A percentile compares a stretch with the other conserved stretches of the same genome.
Evolutionary conservation across 192 early-diverging fungal genomes (phyloP).

Genomic region (Gaertneriomyces sp.): DNA sequence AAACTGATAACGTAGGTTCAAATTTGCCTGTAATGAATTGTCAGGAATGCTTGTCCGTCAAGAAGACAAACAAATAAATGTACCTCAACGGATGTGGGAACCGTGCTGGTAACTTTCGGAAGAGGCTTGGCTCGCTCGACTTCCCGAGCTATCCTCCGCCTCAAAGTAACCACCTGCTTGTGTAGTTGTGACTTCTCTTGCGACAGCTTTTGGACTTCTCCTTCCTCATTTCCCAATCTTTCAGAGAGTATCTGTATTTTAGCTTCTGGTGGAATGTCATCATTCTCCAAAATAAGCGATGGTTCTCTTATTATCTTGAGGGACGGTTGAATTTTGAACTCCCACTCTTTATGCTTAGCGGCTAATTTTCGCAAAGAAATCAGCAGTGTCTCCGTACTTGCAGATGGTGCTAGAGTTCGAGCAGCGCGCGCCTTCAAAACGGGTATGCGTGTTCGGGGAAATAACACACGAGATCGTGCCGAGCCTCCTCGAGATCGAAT

Average conservation of each 20-base stretch:
- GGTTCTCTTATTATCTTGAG: neutral
- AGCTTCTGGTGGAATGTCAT: slow-evolving; percentile 1
- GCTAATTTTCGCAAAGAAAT: no score
- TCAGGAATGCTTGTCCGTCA: neutral
- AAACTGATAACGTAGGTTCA: slow-evolving; percentile 30
- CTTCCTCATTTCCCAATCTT: slow-evolving; percentile 8
- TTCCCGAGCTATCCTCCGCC: slow-evolving; percentile 12
- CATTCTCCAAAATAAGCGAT: no score
- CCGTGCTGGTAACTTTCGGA: slow-evolving; percentile 19
- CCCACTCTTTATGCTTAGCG: neutral
- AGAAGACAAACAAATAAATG: neutral
- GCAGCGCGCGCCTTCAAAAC: no score
- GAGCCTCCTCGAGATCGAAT: no score
- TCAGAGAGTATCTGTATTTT: neutral
- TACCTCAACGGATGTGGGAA: slow-evolving; percentile 26
- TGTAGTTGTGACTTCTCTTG: slow-evolving; percentile 1
- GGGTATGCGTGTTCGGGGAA: no score
- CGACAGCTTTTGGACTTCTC: neutral
- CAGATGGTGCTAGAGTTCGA: no score
- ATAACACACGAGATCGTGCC: no score
- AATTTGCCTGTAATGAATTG: slow-evolving; percentile 15
- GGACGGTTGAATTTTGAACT: slow-evolving; percentile 1
- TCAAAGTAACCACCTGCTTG: slow-evolving; percentile 1
- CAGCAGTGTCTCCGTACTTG: no score
- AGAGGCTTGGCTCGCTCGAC: slow-evolving; percentile 13